Evolutionary conservation across 768 basidiomycete genomes (phyloP).

Genomic region (Boletus patriciae): DNA sequence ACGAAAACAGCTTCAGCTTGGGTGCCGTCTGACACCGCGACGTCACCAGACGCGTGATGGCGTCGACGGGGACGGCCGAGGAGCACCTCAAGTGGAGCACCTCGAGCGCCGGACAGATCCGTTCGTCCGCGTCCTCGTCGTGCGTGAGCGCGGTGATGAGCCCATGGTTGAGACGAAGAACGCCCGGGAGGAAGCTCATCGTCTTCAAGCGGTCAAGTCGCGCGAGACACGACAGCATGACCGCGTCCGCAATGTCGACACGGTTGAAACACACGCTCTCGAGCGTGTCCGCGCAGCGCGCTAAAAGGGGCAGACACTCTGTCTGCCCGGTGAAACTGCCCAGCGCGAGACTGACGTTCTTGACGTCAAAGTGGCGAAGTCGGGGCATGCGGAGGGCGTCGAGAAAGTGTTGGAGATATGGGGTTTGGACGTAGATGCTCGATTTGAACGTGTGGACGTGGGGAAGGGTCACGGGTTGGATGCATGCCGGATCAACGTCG

Average conservation of each 20-base stretch:
- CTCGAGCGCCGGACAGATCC: conserved; percentile 26
- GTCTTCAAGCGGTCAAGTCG: conserved; percentile 20
- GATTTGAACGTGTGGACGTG: conserved; percentile 29
- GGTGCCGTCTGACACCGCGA: conserved; percentile 21
- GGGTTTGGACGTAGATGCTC: conserved; percentile 28
- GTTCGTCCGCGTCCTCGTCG: not conserved
- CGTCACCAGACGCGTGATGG: conserved; percentile 24
- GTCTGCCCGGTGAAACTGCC: conserved; percentile 26
- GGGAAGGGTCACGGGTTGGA: conserved; percentile 27
- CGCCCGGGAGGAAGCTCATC: conserved; percentile 25
- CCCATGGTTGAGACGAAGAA: conserved; percentile 34
- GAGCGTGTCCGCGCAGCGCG: conserved; percentile 29
- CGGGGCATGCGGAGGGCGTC: conserved; percentile 26
- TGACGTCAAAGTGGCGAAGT: conserved; percentile 27
- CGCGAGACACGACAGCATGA: conserved; percentile 21
- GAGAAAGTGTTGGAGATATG: conserved; percentile 27
- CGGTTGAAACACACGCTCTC: conserved; percentile 25
- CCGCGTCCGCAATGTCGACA: conserved; percentile 23
- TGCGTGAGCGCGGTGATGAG: conserved; percentile 25
- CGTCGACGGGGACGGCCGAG: conserved; percentile 21
- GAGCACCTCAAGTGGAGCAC: conserved; percentile 28
- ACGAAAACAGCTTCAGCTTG: conserved; percentile 17
- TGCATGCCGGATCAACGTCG: conserved; percentile 12
- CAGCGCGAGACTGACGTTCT: conserved; percentile 30
- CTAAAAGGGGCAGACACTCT: conserved; percentile 30